Evolutionary conservation across 345 rosid species (phyloP).

Genomic region (Raphanus raphanistrum): DNA sequence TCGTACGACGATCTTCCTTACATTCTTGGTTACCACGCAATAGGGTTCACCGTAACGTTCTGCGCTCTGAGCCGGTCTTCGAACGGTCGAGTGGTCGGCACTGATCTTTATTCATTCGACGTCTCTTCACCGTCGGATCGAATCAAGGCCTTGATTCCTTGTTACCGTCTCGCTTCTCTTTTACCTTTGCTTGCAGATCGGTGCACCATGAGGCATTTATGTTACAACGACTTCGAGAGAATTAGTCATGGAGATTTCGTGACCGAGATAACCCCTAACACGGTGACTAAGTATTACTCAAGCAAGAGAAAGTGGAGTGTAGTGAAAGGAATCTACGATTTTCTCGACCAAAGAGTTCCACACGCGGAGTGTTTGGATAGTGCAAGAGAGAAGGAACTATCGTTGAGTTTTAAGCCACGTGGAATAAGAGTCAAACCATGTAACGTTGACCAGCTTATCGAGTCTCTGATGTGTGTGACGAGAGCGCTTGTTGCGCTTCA

Average conservation of each 20-base stretch:
- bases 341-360: conserved; percentile 77
- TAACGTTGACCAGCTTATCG: conserved; percentile 69
- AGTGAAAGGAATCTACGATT: conserved; percentile 76
- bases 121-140: conserved; percentile 63
- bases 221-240: conserved; percentile 81
- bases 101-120: conserved; percentile 71
- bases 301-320: conserved; percentile 65
- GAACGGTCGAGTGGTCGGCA: conserved; percentile 61
- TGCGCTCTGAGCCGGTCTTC: conserved; percentile 68
- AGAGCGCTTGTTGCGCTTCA: conserved; percentile 86
- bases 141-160: conserved; percentile 75
- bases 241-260: conserved; percentile 40
- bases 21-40: conserved; percentile 78
- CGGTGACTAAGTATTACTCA: conserved; percentile 55
- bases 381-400: conserved; percentile 58
- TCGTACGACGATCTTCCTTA: conserved; percentile 85
- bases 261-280: conserved; percentile 75
- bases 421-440: conserved; percentile 63
- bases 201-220: conserved; percentile 43
- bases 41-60: conserved; percentile 71
- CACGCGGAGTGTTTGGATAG: conserved; percentile 63
- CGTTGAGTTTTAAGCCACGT: conserved; percentile 74
- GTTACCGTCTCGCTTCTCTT: conserved; percentile 76
- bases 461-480: conserved; percentile 81
- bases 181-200: conserved; percentile 73